Evolutionary conservation across 148 eudicot genomes (phyloP).

Genomic region (Amaranthus hypochondriacus): DNA sequence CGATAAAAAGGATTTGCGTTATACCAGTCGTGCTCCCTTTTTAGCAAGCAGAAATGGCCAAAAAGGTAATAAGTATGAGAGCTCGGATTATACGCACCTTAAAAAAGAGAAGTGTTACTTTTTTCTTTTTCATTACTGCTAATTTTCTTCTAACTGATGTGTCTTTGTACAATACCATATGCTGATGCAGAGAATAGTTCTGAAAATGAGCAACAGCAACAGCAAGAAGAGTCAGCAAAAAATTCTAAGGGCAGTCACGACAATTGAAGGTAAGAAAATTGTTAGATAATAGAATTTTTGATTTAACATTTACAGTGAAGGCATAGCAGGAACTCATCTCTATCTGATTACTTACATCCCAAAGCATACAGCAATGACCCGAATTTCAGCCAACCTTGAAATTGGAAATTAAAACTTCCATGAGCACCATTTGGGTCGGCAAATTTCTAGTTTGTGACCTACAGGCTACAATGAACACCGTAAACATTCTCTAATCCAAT

Average conservation of each 20-base stretch:
- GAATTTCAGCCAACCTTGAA: too few relatives aligned
- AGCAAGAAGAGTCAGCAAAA: conserved; percentile 18
- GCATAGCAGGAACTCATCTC: not conserved
- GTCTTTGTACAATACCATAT: not conserved
- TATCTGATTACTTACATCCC: too few relatives aligned
- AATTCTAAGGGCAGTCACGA: conserved; percentile 24
- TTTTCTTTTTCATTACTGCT: not conserved
- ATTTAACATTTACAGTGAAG: not conserved
- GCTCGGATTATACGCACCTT: not conserved
- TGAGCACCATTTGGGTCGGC: too few relatives aligned
- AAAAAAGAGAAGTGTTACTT: not conserved
- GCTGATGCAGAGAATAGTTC: conserved; percentile 24
- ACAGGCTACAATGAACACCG: too few relatives aligned
- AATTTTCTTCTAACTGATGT: not conserved
- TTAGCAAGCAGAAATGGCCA: conserved; percentile 17
- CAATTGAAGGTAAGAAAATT: conserved; percentile 19
- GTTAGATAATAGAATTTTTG: not conserved
- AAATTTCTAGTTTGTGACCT: too few relatives aligned
- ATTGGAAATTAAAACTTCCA: too few relatives aligned
- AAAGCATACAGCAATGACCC: too few relatives aligned
- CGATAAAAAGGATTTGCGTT: not conserved
- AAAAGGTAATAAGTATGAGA: conserved; percentile 12
- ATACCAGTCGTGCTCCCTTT: not conserved
- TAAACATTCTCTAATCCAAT: too few relatives aligned
- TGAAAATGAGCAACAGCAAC: conserved; percentile 18